Conservation (phyloP, 2,329 filamentous ascomycete genomes). For the Arthrocladium fulminans region DNA sequence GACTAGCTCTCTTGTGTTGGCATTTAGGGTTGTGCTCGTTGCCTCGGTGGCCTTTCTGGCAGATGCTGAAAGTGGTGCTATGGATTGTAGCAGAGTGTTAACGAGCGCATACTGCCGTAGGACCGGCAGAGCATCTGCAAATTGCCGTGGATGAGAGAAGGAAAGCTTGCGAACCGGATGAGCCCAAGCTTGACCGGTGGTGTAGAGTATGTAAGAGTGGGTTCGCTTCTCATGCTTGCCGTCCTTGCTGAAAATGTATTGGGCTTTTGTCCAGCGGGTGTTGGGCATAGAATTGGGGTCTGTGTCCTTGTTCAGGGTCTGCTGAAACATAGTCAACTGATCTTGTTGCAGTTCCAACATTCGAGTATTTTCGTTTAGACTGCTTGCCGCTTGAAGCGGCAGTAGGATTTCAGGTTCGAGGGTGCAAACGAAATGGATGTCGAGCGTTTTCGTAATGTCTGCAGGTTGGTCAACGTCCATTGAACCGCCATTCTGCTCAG, state of each 20-base stretch:
- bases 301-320: conserved; percentile 10
- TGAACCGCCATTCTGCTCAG: conserved; percentile 27
- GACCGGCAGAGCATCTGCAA: conserved; percentile 36
- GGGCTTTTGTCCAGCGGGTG: conserved; percentile 26
- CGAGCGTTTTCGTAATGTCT: conserved; percentile 30
- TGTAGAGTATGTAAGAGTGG: conserved; percentile 38
- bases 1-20: not conserved
- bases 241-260: conserved; percentile 27
- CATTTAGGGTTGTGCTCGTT: conserved; percentile 12
- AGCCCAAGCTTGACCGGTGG: conserved; percentile 26
- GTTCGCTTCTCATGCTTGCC: conserved; percentile 26
- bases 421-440: conserved; percentile 37
- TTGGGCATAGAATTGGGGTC: not conserved
- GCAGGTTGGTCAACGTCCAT: conserved; percentile 32
- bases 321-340: conserved; percentile 20
- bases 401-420: conserved; percentile 36
- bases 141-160: conserved; percentile 38
- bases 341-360: conserved; percentile 28
- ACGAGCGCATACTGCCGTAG: conserved; percentile 38
- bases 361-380: conserved; percentile 32
- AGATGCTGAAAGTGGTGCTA: conserved; percentile 10
- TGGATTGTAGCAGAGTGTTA: conserved; percentile 29
- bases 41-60: conserved; percentile 18
- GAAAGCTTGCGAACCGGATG: conserved; percentile 31
- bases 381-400: conserved; percentile 33